Conservation (phyloP, 768 basidiomycete species). For the Naganishia randhawae region DNA sequence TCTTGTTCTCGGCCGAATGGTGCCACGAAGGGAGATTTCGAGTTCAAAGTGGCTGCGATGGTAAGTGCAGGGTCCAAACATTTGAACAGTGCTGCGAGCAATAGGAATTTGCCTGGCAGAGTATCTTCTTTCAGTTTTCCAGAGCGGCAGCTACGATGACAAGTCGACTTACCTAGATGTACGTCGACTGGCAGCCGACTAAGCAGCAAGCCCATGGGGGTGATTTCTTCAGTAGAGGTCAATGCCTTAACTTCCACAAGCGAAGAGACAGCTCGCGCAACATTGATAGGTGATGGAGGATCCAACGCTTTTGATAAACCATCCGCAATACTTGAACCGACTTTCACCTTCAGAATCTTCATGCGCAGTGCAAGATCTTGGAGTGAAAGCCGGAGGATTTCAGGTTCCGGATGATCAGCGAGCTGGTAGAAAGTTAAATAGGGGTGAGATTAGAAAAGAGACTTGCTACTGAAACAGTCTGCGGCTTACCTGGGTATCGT, state of each 20-base stretch:
- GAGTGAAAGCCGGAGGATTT: conserved; percentile 89
- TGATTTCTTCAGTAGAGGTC: conserved; percentile 81
- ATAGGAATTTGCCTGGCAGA: conserved; percentile 64
- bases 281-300: conserved; percentile 77
- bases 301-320: conserved; percentile 82
- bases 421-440: conserved; percentile 62
- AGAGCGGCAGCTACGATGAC: too few relatives aligned
- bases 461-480: background rate
- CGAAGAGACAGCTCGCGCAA: conserved; percentile 81
- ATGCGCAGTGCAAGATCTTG: conserved; percentile 64
- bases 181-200: conserved; percentile 93
- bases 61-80: conserved; percentile 96
- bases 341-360: conserved; percentile 78
- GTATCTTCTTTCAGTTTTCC: too few relatives aligned
- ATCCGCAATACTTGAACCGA: conserved; percentile 82
- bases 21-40: conserved; percentile 86
- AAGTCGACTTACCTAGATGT: conserved; percentile 63
- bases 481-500: conserved; percentile 67
- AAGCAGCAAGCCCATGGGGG: conserved; percentile 82
- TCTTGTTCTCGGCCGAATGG: conserved; percentile 83
- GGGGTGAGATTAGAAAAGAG: too few relatives aligned
- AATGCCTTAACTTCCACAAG: conserved; percentile 91
- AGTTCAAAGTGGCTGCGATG: conserved; percentile 85
- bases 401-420: conserved; percentile 83
- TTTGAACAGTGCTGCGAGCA: conserved; percentile 75